Evolutionary conservation across 164 flowering plant genomes (phyloP).

Genomic region (Piper longum): DNA sequence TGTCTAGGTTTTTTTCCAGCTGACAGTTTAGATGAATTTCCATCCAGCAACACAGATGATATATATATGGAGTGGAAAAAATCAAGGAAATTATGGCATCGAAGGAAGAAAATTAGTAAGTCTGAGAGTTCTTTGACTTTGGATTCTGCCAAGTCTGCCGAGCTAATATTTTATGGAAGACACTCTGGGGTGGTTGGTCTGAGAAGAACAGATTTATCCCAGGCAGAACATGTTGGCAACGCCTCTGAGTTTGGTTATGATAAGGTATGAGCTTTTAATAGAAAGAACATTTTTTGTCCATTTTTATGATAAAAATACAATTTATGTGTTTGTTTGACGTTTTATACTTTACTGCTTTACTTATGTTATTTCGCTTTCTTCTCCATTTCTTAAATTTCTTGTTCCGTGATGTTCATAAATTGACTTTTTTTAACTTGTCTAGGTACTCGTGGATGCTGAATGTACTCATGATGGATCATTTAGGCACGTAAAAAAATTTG

Average conservation of each 20-base stretch:
- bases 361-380: too few relatives aligned
- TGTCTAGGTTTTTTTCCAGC: slow-evolving; percentile 1
- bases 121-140: slow-evolving; percentile 18
- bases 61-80: slow-evolving; percentile 54
- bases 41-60: slow-evolving; percentile 23
- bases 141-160: slow-evolving; percentile 11
- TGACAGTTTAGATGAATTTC: slow-evolving; percentile 14
- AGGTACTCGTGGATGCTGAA: slow-evolving; percentile 98
- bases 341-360: too few relatives aligned
- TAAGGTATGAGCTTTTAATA: slow-evolving; percentile 35
- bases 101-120: slow-evolving; percentile 54
- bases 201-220: slow-evolving; percentile 36
- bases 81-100: slow-evolving; percentile 62
- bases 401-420: neutral
- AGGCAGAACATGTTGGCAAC: slow-evolving; percentile 14
- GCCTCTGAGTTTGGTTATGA: slow-evolving; percentile 53
- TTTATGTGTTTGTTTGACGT: too few relatives aligned
- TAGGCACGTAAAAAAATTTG: slow-evolving; percentile 81
- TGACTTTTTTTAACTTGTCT: slow-evolving; percentile 6
- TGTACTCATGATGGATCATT: slow-evolving; percentile 99
- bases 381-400: too few relatives aligned
- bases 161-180: slow-evolving; percentile 70
- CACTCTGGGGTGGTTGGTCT: slow-evolving; percentile 76
- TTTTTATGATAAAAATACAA: too few relatives aligned
- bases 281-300: too few relatives aligned